phyloP scores from a whole-genome alignment of 345 rosid genomes.

The Corchorus capsularis region DNA sequence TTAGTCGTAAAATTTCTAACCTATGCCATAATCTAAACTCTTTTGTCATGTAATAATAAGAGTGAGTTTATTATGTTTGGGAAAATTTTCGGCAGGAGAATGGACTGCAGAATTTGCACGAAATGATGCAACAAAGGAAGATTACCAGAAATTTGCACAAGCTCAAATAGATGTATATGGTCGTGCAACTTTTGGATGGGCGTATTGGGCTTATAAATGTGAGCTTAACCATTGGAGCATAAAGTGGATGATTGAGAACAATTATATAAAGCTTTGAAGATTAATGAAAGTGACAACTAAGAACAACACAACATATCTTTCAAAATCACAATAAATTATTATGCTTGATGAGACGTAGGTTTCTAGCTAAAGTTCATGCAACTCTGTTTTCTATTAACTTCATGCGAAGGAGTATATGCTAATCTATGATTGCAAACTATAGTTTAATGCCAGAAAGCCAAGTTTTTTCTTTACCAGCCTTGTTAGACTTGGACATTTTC shows the following conservation, averaged over 20 bases:
- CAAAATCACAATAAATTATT: too few species aligned
- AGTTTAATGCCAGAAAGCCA: too few species aligned
- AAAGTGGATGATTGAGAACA: slow-evolving; percentile 35
- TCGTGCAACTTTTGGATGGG: slow-evolving; percentile 43
- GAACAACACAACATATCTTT: too few species aligned
- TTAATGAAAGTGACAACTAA: too few species aligned
- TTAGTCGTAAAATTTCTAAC: too few species aligned
- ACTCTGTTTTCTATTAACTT: too few species aligned
- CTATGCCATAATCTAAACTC: not conserved
- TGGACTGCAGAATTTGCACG: slow-evolving; percentile 32
- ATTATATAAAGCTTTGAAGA: slow-evolving; percentile 7
- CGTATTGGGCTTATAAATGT: slow-evolving; percentile 38
- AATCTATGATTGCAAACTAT: too few species aligned
- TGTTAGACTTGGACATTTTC: too few species aligned
- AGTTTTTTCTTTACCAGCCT: too few species aligned
- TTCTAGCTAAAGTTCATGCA: too few species aligned
- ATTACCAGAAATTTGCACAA: slow-evolving; percentile 28
- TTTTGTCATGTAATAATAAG: not conserved
- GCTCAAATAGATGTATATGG: slow-evolving; percentile 35
- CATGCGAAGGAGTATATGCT: too few species aligned
- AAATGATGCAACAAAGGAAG: slow-evolving; percentile 25
- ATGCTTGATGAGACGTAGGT: too few species aligned
- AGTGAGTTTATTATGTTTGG: not conserved
- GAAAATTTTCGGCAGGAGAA: slow-evolving; percentile 30
- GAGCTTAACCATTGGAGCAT: slow-evolving; percentile 27